These are phyloP conservation scores for Neospora caninum DNA, from an alignment of 169 alveolate species.

Conservation along the genomic window DNA sequence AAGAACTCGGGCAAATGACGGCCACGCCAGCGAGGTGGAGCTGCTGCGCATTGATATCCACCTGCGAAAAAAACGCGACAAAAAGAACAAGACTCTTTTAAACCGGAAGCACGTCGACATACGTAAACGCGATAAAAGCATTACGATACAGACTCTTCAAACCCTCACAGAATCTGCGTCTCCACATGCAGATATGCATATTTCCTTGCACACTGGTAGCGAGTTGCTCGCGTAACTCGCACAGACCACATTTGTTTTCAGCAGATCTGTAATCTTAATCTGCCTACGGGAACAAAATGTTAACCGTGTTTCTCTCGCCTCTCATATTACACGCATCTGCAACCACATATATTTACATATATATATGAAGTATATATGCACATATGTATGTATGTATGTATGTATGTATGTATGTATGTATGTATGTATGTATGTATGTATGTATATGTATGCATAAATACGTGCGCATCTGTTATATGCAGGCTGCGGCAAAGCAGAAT, in stretches of 20 bases:
- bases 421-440: not conserved
- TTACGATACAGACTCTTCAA: not conserved
- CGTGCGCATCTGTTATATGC: not conserved
- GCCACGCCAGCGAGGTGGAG: conserved; percentile 91
- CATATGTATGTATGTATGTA: not conserved
- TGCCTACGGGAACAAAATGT: too few species aligned
- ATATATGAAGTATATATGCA: not conserved
- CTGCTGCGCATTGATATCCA: conserved; percentile 90
- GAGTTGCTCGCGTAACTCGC: too few species aligned
- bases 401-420: conserved; percentile 6
- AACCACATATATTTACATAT: conserved; percentile 60
- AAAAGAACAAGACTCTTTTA: not conserved
- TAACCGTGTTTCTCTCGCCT: too few species aligned
- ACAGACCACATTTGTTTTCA: too few species aligned
- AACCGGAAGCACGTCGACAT: not conserved
- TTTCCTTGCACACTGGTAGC: too few species aligned
- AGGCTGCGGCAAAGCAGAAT: not conserved
- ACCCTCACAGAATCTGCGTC: not conserved
- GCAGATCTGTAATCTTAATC: too few species aligned
- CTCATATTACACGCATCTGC: too few species aligned
- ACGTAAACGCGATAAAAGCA: not conserved
- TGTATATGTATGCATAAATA: not conserved
- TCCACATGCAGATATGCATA: too few species aligned
- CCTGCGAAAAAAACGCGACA: not conserved
- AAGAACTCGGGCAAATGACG: conserved; percentile 76